Evolutionary conservation across 768 basidiomycete species (phyloP), one percentile per base, ranked within the genome.

Genomic region (Dioszegia aurantiaca): DNA sequence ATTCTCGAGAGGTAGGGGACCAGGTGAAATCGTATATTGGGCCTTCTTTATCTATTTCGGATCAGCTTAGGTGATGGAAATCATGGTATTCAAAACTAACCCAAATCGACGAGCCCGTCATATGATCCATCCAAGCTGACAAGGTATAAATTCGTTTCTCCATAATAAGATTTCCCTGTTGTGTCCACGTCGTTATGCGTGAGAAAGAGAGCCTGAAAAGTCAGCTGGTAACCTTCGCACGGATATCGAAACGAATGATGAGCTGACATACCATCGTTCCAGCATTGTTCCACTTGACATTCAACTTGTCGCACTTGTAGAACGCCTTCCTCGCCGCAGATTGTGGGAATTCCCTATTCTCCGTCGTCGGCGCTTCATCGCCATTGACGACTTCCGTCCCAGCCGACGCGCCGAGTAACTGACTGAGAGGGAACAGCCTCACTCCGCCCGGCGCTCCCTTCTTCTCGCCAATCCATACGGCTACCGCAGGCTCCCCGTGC

Each of bases 181-280:
- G 89, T 90, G 72, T 99, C 94, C 53, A 97, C 93, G 69, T 99
- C 95, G 3, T 93, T 94, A 71, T 93, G 90, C 0, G 94, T 93
- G 36, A 97, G 78, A 59, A 97, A 82, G 55, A 99, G 80, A 1
- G 74, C 77, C 75, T 77, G 43, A 12, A 21, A 45, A 6, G 45
- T 62, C 58, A 62, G 55, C 58, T 46, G 16, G 10, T 12, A 9
- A 9, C 33, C 8, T 33, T 14, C 33, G 33, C 1, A 19, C 45
- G 24, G 24, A 11, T 24, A 47, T 19, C 27, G 16, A 2, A 4
- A 2, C 30, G 5, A 5, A 28, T n/a, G 40, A 28, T n/a, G 40
- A 53, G 37, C 33, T 51, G 16, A 60, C 73, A 60, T 51, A 93
- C 87, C 70, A 90, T 89, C 0, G 92, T 94, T 19, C 94, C 95